Percentiles rank a stretch among this genome's conserved stretches.
Conservation (phyloP, 345 rosid species). For the Moricandia moricandioides region DNA sequence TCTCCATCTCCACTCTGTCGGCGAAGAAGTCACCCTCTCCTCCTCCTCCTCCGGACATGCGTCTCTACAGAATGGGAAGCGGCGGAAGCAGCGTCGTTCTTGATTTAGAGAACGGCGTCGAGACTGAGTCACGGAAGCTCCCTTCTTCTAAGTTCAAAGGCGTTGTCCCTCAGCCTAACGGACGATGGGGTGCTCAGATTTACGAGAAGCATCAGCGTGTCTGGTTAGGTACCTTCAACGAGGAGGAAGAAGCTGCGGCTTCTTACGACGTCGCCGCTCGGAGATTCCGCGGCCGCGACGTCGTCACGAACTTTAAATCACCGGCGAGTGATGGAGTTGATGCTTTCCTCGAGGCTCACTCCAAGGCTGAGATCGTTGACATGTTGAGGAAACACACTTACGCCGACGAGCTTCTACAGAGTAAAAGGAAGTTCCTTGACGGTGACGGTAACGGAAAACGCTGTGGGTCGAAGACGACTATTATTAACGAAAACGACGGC, state of each 20-base stretch:
- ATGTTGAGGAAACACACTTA: constrained; percentile 92
- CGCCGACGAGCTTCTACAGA: constrained; percentile 72
- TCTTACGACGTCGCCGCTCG: constrained; percentile 83
- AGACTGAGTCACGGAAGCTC: constrained; percentile 82
- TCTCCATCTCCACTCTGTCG: constrained; percentile 27
- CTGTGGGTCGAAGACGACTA: constrained; percentile 5
- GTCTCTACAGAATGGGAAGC: constrained; percentile 59
- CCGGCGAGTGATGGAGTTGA: constrained; percentile 32
- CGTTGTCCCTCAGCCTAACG: constrained; percentile 91
- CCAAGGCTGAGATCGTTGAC: constrained; percentile 86
- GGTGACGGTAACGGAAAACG: constrained; percentile 39
- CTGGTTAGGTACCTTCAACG: constrained; percentile 91
- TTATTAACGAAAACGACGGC: neutral
- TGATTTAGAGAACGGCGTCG: constrained; percentile 61
- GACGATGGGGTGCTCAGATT: constrained; percentile 98
- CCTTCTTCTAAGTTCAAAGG: constrained; percentile 90
- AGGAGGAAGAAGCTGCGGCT: constrained; percentile 73
- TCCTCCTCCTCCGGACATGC: constrained; percentile 30
- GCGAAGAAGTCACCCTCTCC: neutral
- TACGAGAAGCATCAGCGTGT: constrained; percentile 93
- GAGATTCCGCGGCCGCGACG: constrained; percentile 88
- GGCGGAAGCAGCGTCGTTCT: constrained; percentile 53
- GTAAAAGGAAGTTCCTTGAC: constrained; percentile 45
- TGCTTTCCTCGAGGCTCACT: constrained; percentile 66
- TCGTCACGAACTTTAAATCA: constrained; percentile 72